Base-by-base conservation (phyloP, 176 grass and related monocot genomes). In the Puya raimondii region DNA sequence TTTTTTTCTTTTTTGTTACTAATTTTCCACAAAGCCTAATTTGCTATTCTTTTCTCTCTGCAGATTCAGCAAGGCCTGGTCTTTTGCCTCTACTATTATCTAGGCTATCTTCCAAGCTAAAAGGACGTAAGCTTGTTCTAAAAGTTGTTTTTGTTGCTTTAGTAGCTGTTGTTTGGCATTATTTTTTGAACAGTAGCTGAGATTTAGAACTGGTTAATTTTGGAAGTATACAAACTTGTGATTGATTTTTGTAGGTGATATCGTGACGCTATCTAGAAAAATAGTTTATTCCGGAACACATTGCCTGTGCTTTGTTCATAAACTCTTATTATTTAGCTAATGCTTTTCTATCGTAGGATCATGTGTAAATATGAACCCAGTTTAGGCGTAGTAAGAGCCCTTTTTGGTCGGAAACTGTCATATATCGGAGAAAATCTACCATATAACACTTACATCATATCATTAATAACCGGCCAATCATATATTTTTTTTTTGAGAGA, bases 91-190 rank as follows among this genome's bases (percentile, higher is more conserved):
- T 56, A 49, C 64, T 85, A 23, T 23, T 80, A 27, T 80, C 82
- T 21, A 85, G 74, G 68, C 50, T 85, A 16, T 61, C 63, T 50
- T 72, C 74, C 63, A 83, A 77, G 74, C 12, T 83, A 72, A 85
- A 68, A 69, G 66, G 82, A 63, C 61, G 12, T 49, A 75, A 68
- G 33, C 16, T 69, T 69, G 65, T 74, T 21, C 74, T 85, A 51
- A 80, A 81, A 61, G 64, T 81, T 18, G 66, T 80, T 58, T n/a
- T 85, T 14, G 54, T 76, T 74, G 71, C 58, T 7, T 17, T 64
- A 25, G 48, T 80, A 59, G 71, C 70, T 49, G 71, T 80, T 79
- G 33, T 75, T 72, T 79, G 76, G 66, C 70, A 85, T 66, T 85
- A 66, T 74, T 71, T 66, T 57, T 64, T 75, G 1, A 85, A 76